phyloP scores from a whole-genome alignment of 352 stramenopile species.

The Pythium volutum region DNA sequence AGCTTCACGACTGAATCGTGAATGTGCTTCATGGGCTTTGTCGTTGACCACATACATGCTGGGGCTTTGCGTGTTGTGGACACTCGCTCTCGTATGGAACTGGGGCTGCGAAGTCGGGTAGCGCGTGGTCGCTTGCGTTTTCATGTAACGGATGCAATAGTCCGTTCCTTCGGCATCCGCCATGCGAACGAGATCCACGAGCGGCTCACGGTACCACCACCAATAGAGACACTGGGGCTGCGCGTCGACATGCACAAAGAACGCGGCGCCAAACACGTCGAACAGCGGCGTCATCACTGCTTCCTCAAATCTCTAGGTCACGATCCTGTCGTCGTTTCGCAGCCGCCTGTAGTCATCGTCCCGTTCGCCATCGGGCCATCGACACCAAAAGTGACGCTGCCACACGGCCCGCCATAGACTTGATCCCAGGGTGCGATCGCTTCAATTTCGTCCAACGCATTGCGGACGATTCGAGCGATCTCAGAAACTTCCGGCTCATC shows the following conservation, averaged over 20 bases:
- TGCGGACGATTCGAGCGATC: background rate
- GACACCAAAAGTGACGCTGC: slow-evolving; percentile 5
- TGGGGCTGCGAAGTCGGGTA: background rate
- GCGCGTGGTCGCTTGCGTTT: background rate
- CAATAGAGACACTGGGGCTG: background rate
- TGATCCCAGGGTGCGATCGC: background rate
- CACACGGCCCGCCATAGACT: background rate
- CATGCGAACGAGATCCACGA: slow-evolving; percentile 2
- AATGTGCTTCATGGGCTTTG: background rate
- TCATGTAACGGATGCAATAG: slow-evolving; percentile 4
- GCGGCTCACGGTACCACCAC: slow-evolving; percentile 7
- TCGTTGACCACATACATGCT: slow-evolving; percentile 15
- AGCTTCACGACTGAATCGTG: slow-evolving; percentile 1
- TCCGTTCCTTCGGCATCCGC: background rate
- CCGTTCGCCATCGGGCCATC: background rate
- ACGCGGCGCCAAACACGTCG: background rate
- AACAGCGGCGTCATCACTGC: background rate
- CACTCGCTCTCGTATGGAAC: background rate
- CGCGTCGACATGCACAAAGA: slow-evolving; percentile 7
- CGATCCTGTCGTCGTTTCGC: background rate
- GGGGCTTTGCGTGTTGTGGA: background rate
- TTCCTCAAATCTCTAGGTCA: background rate
- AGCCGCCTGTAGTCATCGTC: background rate
- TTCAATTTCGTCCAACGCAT: background rate
- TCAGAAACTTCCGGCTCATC: background rate